These are phyloP conservation scores for Hymenoscyphus fructigenus DNA, from an alignment of 2,329 filamentous ascomycete species.

Conservation along the genomic window DNA sequence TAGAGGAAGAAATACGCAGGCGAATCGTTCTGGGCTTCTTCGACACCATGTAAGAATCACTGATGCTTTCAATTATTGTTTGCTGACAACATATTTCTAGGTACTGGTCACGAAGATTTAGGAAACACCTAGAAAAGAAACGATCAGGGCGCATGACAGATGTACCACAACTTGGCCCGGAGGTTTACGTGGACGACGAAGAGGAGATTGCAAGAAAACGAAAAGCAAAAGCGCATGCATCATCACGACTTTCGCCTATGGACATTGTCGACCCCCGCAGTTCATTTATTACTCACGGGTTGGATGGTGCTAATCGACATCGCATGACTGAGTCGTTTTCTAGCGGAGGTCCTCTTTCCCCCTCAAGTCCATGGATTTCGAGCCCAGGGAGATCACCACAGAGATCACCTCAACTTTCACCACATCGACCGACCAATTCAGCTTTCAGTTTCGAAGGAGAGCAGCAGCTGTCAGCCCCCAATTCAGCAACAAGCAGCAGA, in stretches of 20 bases:
- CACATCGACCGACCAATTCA: slow-evolving; percentile 39
- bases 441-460: slow-evolving; percentile 34
- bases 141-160: slow-evolving; percentile 72
- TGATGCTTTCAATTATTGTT: neutral
- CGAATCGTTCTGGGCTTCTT: slow-evolving; percentile 94
- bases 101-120: slow-evolving; percentile 82
- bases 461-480: slow-evolving; percentile 23
- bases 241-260: slow-evolving; percentile 29
- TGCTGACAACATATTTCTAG: slow-evolving; percentile 40
- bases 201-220: slow-evolving; percentile 38
- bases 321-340: slow-evolving; percentile 25
- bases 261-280: slow-evolving; percentile 27
- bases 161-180: slow-evolving; percentile 77
- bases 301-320: slow-evolving; percentile 29
- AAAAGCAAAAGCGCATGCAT: slow-evolving; percentile 17
- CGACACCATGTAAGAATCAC: slow-evolving; percentile 69
- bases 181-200: slow-evolving; percentile 86
- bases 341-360: slow-evolving; percentile 21
- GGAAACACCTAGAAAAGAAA: slow-evolving; percentile 70
- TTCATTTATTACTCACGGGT: slow-evolving; percentile 34
- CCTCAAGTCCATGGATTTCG: slow-evolving; percentile 15
- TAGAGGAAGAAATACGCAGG: slow-evolving; percentile 90
- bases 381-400: slow-evolving; percentile 4
- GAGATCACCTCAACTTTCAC: slow-evolving; percentile 32
- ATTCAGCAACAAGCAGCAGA: slow-evolving; percentile 50